Percentiles rank a stretch among this genome's conserved stretches.
phyloP scores from a whole-genome alignment of 1,284 basidiomycete genomes.

The Meira miltonrushii region DNA sequence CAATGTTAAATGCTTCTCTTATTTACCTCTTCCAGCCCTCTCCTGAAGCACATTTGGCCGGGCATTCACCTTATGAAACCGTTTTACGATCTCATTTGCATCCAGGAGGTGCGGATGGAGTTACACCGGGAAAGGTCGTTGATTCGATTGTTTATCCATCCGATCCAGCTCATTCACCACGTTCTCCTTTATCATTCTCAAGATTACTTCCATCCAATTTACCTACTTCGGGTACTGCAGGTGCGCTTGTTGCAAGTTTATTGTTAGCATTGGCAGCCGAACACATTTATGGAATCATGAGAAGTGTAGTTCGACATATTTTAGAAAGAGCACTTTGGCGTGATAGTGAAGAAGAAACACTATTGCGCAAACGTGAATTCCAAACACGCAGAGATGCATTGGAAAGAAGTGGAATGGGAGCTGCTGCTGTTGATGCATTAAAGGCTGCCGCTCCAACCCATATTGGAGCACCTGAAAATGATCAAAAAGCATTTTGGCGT shows the following conservation, averaged over 20 bases:
- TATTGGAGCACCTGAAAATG: too few species aligned
- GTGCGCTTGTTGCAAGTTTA: slow-evolving; percentile 35
- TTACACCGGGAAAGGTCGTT: neutral
- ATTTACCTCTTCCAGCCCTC: slow-evolving; percentile 42
- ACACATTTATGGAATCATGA: slow-evolving; percentile 39
- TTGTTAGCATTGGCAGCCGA: slow-evolving; percentile 45
- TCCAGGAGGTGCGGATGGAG: neutral
- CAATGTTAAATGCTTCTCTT: slow-evolving; percentile 37
- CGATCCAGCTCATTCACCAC: slow-evolving; percentile 8
- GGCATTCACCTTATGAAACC: slow-evolving; percentile 30
- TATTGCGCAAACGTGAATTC: slow-evolving; percentile 41
- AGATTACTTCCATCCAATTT: slow-evolving; percentile 25
- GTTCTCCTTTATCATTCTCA: slow-evolving; percentile 26
- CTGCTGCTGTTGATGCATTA: neutral
- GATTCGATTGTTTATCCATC: slow-evolving; percentile 2
- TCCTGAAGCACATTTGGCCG: slow-evolving; percentile 17
- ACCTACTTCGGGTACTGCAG: slow-evolving; percentile 22
- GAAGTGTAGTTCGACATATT: slow-evolving; percentile 29
- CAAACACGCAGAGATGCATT: slow-evolving; percentile 11
- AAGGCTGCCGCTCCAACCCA: too few species aligned
- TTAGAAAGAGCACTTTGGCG: slow-evolving; percentile 43
- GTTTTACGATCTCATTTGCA: slow-evolving; percentile 35
- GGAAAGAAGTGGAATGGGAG: neutral
- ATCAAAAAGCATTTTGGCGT: too few species aligned
- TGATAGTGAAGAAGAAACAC: slow-evolving; percentile 35